A percentile compares a stretch with the other conserved stretches of the same genome.
phyloP scores from a whole-genome alignment of 768 basidiomycete genomes.

The Lactarius hengduanensis region DNA sequence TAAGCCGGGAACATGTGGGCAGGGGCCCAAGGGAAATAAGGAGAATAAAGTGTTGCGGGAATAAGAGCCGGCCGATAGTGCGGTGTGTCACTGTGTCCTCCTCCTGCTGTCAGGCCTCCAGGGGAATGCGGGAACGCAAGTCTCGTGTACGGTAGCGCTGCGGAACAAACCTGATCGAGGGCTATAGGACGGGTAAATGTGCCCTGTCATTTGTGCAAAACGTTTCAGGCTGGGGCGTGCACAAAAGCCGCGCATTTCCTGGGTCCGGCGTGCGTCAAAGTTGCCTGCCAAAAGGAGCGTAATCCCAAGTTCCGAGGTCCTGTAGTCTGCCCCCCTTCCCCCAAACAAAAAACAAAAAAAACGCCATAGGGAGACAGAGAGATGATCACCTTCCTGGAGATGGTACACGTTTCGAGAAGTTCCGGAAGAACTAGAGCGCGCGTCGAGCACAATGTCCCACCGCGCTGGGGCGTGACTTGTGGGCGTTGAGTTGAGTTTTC shows the following conservation, averaged over 20 bases:
- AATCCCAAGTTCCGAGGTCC: background rate
- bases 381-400: background rate
- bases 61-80: background rate
- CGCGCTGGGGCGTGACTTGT: background rate
- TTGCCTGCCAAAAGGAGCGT: background rate
- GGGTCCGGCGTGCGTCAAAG: background rate
- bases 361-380: background rate
- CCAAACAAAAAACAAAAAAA: background rate
- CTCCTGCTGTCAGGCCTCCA: background rate
- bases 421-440: background rate
- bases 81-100: background rate
- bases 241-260: background rate
- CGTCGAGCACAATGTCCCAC: background rate
- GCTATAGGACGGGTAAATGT: background rate
- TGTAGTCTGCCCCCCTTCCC: background rate
- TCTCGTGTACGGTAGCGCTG: background rate
- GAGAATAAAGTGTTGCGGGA: background rate
- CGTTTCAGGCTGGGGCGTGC: background rate
- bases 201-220: background rate
- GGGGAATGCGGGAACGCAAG: background rate
- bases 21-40: background rate
- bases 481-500: background rate
- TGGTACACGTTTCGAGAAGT: background rate
- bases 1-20: background rate
- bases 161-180: background rate